Conservation (phyloP, 2,329 filamentous ascomycete genomes). For the Cytospora piceicola region DNA sequence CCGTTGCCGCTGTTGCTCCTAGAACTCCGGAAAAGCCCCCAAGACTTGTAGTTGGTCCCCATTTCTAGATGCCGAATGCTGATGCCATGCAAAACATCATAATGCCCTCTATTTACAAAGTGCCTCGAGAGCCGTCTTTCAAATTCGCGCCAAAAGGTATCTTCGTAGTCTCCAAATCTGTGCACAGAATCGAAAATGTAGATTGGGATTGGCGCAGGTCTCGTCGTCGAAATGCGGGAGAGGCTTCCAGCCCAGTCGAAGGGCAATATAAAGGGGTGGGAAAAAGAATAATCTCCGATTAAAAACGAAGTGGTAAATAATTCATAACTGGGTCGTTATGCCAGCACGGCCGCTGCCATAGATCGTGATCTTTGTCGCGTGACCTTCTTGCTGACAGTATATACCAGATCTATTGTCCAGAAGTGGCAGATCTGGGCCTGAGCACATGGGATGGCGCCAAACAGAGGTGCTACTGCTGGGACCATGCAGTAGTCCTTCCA, state of each 20-base stretch:
- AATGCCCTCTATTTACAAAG: conserved; percentile 53
- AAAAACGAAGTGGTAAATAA: conserved; percentile 25
- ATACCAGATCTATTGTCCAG: conserved; percentile 70
- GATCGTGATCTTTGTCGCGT: conserved; percentile 55
- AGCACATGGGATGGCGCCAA: conserved; percentile 68
- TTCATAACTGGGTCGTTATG: conserved; percentile 30
- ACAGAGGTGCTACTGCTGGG: conserved; percentile 69
- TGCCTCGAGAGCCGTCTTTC: conserved; percentile 40
- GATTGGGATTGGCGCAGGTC: conserved; percentile 22
- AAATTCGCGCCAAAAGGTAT: conserved; percentile 30
- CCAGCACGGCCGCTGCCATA: conserved; percentile 38
- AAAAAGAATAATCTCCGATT: conserved; percentile 20
- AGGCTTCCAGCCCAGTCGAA: conserved; percentile 28
- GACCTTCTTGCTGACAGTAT: conserved; percentile 73
- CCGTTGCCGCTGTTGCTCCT: conserved; percentile 46
- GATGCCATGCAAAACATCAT: conserved; percentile 55
- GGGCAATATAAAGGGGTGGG: conserved; percentile 10
- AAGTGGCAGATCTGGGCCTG: conserved; percentile 72
- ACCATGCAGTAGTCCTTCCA: conserved; percentile 67
- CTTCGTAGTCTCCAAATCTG: conserved; percentile 29
- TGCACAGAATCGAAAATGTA: conserved; percentile 32
- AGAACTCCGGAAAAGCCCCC: conserved; percentile 49
- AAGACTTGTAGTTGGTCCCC: conserved; percentile 38
- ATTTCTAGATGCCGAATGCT: conserved; percentile 54
- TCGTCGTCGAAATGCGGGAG: conserved; percentile 23